Percentiles rank a stretch among this genome's conserved stretches.
phyloP scores from a whole-genome alignment of 306 rosid species.

The Vigna reflexopilosa region DNA sequence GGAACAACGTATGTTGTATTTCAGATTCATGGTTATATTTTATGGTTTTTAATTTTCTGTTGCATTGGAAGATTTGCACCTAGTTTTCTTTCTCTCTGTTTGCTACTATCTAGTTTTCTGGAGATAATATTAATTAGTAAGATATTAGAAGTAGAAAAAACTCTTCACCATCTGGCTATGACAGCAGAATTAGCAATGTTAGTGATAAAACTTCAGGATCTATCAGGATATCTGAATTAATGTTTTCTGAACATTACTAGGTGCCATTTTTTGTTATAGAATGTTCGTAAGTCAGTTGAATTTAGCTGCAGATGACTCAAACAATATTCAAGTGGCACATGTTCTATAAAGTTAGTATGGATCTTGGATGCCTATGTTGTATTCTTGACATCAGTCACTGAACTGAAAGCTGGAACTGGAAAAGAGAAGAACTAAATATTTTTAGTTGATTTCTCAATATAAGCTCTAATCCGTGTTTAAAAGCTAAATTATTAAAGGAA shows the following conservation, averaged over 20 bases:
- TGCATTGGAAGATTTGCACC: slow-evolving; percentile 15
- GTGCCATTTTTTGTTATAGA: not conserved
- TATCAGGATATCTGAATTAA: not conserved
- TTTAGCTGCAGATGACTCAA: not conserved
- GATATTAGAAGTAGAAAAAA: slow-evolving; percentile 23
- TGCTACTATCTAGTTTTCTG: slow-evolving; percentile 1
- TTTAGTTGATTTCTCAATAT: no score
- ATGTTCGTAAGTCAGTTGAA: slow-evolving; percentile 13
- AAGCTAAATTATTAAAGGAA: no score
- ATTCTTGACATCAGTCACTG: no score
- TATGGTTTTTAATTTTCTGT: slow-evolving; percentile 16
- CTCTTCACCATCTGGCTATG: slow-evolving; percentile 13
- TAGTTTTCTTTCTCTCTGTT: not conserved
- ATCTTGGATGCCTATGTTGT: no score
- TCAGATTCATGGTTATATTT: slow-evolving; percentile 42
- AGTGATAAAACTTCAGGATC: slow-evolving; percentile 17
- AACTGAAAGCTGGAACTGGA: no score
- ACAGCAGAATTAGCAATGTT: slow-evolving; percentile 8
- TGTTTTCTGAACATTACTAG: not conserved
- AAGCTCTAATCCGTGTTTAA: no score
- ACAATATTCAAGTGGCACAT: no score
- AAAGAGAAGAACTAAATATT: no score
- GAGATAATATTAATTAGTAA: no score
- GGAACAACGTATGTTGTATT: slow-evolving; percentile 90
- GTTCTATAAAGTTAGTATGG: no score